Evolutionary conservation across 2,329 filamentous ascomycete species (phyloP), one percentile per base, ranked within the genome.

Genomic region (Aschersonia sp.): DNA sequence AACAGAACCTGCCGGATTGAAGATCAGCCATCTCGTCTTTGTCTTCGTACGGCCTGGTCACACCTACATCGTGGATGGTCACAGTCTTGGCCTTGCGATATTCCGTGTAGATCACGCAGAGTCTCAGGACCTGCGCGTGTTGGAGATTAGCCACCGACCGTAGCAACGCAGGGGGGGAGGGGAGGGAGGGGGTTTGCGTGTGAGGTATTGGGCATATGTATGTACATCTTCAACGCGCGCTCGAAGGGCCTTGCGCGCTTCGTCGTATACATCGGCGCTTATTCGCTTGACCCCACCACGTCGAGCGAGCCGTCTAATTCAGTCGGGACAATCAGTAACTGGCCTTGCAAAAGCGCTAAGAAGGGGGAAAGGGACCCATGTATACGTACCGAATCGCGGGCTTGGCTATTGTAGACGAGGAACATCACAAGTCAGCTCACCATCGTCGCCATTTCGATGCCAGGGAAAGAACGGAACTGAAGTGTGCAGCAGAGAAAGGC

Each of bases 221-320:
- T 3, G 22, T 65, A 81, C 78, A 31, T 53, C 52, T 5, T 64
- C 54, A 0, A 89, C 62, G 0, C 71, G 66, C 0, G 55, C 51
- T 29, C 70, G 76, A 1, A 89, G 46, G 0, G 69, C 76, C 0
- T 4, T 14, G 0, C 85, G 68, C 0, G 72, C 61, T 0, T 85
- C 80, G 0, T 79, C 69, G 55, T 89, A 89, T 3, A 88, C 81
- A 0, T 43, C 53, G 0, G 59, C 73, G 0, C 79, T 81, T 7
- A 89, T 87, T 0, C 85, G 70, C 59, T 88, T 88, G 0, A 90
- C 81, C 0, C 85, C 85, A 1, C 85, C 85, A 6, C 85, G 78
- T 5, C 85, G 76, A 1, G 85, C 85, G 0, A 90, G 64, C 41
- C 85, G 80, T 54, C 83, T 81, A 49, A 49, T 4, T 4, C n/a